Conservation (phyloP, 805 yeast genomes). For the Nakazawaea sp. region DNA sequence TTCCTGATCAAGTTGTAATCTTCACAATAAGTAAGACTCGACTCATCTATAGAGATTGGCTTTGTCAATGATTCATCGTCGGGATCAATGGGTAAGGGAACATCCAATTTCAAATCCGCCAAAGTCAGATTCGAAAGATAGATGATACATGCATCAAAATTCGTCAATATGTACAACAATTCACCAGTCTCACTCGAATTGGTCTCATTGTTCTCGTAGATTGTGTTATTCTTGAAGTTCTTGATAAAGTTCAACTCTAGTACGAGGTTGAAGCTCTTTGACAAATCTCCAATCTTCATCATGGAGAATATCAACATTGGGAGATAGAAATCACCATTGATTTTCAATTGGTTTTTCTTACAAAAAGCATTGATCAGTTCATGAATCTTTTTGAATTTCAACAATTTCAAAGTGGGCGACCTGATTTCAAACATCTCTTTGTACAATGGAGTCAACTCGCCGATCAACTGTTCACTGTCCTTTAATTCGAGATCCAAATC, state of each 20-base stretch:
- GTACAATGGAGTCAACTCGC: constrained; percentile 21
- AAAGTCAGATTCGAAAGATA: constrained; percentile 25
- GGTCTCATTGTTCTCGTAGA: constrained; percentile 16
- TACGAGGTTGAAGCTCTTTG: constrained; percentile 19
- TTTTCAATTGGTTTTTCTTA: constrained; percentile 12
- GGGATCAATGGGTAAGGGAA: no score
- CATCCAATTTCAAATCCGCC: constrained; percentile 21
- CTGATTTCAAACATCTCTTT: constrained; percentile 23
- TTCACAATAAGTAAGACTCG: constrained; percentile 10
- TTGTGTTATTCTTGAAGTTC: constrained; percentile 22
- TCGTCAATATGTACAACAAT: constrained; percentile 26
- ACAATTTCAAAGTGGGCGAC: constrained; percentile 27
- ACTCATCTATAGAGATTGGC: constrained; percentile 7
- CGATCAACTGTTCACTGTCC: constrained; percentile 18
- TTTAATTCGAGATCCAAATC: constrained; percentile 14
- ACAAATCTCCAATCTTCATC: constrained; percentile 22
- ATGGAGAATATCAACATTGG: constrained; percentile 27
- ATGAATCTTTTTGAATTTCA: constrained; percentile 23
- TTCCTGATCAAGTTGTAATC: constrained; percentile 4
- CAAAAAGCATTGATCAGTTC: constrained; percentile 20
- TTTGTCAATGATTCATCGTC: constrained; percentile 32
- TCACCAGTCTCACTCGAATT: constrained; percentile 24
- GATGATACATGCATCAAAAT: constrained; percentile 28
- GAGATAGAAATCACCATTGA: constrained; percentile 27
- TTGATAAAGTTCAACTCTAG: constrained; percentile 26